These are phyloP conservation scores for Plasmodium billcollinsi DNA, from an alignment of 169 alveolate genomes.

Conservation along the genomic window DNA sequence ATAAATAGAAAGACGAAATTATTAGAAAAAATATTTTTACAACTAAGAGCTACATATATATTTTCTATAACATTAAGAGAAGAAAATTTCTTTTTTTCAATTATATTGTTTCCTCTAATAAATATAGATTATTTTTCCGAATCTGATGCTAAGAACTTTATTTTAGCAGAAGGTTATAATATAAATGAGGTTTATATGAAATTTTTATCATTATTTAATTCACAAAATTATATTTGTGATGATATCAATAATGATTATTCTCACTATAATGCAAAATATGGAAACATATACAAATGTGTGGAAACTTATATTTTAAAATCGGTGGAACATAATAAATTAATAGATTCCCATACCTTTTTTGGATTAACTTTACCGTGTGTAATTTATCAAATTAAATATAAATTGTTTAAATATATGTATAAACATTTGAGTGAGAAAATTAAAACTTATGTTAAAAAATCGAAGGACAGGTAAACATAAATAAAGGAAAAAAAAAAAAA, in stretches of 20 bases:
- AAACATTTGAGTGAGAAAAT: constrained; percentile 20
- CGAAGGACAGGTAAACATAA: constrained; percentile 25
- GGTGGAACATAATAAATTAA: constrained; percentile 26
- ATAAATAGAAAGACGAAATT: constrained; percentile 15
- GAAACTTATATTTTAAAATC: constrained; percentile 42
- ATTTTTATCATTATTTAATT: constrained; percentile 39
- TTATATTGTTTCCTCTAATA: constrained; percentile 49
- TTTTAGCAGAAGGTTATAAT: constrained; percentile 64
- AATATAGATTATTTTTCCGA: constrained; percentile 66
- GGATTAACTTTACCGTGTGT: constrained; percentile 74
- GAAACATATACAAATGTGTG: constrained; percentile 18
- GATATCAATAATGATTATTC: constrained; percentile 6
- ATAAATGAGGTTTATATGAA: constrained; percentile 34
- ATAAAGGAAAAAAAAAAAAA: background rate
- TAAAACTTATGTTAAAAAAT: constrained; percentile 13
- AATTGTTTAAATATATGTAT: constrained; percentile 54
- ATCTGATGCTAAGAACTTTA: constrained; percentile 43
- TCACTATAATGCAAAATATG: constrained; percentile 18
- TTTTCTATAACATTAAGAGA: constrained; percentile 68
- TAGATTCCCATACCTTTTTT: constrained; percentile 52
- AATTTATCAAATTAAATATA: constrained; percentile 56
- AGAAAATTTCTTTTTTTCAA: constrained; percentile 27
- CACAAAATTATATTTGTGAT: constrained; percentile 16
- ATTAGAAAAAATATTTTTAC: constrained; percentile 55
- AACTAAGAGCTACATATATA: constrained; percentile 54